Conservation (phyloP, 306 rosid species). For the Quercus bicolor region DNA sequence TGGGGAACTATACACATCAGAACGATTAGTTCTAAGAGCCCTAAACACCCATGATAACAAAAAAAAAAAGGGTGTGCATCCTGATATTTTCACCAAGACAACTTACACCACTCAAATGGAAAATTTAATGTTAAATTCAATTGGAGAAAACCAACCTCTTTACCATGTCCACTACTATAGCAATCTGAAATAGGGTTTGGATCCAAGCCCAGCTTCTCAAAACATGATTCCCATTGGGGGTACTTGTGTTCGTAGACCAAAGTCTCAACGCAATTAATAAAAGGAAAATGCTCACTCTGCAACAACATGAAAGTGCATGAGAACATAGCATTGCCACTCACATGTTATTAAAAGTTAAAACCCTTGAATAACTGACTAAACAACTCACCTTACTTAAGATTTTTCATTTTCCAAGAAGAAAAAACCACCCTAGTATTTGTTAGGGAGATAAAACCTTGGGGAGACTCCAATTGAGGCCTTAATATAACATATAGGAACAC, state of each 20-base stretch:
- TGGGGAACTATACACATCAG: too few relatives aligned
- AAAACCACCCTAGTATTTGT: too few relatives aligned
- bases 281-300: slow-evolving; percentile 76
- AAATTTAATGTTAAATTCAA: neutral
- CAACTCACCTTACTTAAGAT: neutral
- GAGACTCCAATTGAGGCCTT: too few relatives aligned
- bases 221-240: slow-evolving; percentile 68
- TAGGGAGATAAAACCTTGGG: too few relatives aligned
- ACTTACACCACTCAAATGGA: neutral
- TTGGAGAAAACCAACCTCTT: slow-evolving; percentile 52
- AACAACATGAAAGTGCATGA: slow-evolving; percentile 9
- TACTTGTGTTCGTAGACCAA: slow-evolving; percentile 28
- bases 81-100: neutral
- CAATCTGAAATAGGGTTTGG: slow-evolving; percentile 53
- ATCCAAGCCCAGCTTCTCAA: slow-evolving; percentile 59
- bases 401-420: neutral
- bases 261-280: slow-evolving; percentile 69
- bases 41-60: too few relatives aligned
- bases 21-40: too few relatives aligned
- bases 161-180: slow-evolving; percentile 56
- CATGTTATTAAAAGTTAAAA: slow-evolving; percentile 5
- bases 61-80: neutral
- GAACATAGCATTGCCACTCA: neutral
- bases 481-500: too few relatives aligned
- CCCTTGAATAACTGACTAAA: neutral